Evolutionary conservation across 129 eudicot species (phyloP).

Genomic region (Flaveria bidentis): DNA sequence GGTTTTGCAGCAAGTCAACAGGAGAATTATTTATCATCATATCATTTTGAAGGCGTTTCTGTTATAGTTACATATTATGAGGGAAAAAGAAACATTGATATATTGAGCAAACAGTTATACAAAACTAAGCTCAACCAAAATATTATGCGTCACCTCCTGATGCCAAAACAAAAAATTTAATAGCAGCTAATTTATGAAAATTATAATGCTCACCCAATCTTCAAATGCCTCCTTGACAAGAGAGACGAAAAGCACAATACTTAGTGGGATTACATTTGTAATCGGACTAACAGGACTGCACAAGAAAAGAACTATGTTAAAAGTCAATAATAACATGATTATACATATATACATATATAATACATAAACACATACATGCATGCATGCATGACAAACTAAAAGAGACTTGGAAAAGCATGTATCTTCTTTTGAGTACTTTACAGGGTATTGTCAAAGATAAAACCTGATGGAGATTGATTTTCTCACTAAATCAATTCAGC

Average conservation of each 20-base stretch:
- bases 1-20: constrained; percentile 72
- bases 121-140: neutral
- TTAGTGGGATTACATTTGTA: constrained; percentile 83
- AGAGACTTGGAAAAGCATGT: neutral
- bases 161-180: constrained; percentile 10
- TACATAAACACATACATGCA: neutral
- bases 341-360: neutral
- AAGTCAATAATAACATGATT: constrained; percentile 13
- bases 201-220: constrained; percentile 76
- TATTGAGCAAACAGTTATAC: neutral
- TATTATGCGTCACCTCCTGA: neutral
- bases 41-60: constrained; percentile 95
- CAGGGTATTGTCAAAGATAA: neutral
- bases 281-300: constrained; percentile 99
- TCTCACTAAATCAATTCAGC: neutral
- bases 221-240: constrained; percentile 96
- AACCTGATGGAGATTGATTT: neutral
- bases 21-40: constrained; percentile 73
- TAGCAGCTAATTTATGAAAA: constrained; percentile 3
- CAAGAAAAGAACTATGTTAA: constrained; percentile 32
- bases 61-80: constrained; percentile 32
- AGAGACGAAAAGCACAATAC: constrained; percentile 87
- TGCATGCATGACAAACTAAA: neutral
- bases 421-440: neutral
- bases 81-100: constrained; percentile 6